Evolutionary conservation across 305 asterid genomes (phyloP).

Genomic region (Petunia hybrid): DNA sequence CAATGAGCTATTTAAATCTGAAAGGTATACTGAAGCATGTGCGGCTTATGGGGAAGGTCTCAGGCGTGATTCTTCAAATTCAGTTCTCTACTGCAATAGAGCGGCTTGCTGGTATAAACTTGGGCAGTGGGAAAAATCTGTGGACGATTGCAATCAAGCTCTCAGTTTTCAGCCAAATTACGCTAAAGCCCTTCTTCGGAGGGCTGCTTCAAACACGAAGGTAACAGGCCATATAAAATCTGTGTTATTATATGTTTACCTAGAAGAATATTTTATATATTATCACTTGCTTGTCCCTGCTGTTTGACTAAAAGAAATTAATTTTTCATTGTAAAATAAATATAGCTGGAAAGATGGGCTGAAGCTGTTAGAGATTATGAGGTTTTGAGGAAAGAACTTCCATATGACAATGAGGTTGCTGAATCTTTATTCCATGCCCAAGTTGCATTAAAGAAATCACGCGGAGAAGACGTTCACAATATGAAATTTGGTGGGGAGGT

Average conservation of each 20-base stretch:
- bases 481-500: constrained; percentile 79
- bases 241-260: neutral
- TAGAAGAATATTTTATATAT: neutral
- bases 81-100: constrained; percentile 89
- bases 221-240: constrained; percentile 41
- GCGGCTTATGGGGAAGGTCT: constrained; percentile 90
- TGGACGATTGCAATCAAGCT: constrained; percentile 87
- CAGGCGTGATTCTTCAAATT: constrained; percentile 69
- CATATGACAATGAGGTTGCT: constrained; percentile 67
- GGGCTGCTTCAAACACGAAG: constrained; percentile 85
- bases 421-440: constrained; percentile 66
- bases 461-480: constrained; percentile 65
- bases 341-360: constrained; percentile 72
- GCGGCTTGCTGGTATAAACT: constrained; percentile 98
- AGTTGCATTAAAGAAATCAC: constrained; percentile 64
- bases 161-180: constrained; percentile 78
- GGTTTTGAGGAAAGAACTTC: constrained; percentile 62
- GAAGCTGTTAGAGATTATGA: constrained; percentile 76
- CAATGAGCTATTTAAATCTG: constrained; percentile 78
- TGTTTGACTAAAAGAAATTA: neutral
- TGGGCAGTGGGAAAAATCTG: constrained; percentile 73
- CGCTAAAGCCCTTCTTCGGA: constrained; percentile 82
- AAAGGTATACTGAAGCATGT: constrained; percentile 93
- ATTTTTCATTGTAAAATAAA: neutral
- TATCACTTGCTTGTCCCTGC: constrained; percentile 5